Evolutionary conservation across 2,329 filamentous ascomycete species (phyloP).

Genomic region (Pseudocercospora crystallina): DNA sequence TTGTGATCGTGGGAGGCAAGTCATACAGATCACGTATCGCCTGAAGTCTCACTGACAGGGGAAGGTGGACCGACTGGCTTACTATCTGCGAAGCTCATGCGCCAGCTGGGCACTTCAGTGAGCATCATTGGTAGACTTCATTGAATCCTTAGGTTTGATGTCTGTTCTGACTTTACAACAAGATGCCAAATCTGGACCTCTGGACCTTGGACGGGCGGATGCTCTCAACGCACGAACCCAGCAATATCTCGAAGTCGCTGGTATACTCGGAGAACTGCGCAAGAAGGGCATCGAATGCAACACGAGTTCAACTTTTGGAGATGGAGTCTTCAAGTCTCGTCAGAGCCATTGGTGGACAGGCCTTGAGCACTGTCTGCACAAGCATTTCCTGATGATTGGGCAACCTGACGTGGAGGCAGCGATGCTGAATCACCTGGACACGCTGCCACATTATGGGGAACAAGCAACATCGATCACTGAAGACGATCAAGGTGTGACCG

Average conservation of each 20-base stretch:
- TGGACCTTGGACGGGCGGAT: conserved; percentile 10
- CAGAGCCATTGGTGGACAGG: conserved; percentile 10
- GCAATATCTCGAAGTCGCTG: conserved; percentile 10
- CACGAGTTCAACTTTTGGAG: conserved; percentile 11
- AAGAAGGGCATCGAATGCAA: conserved; percentile 12
- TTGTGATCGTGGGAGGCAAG: conserved; percentile 10
- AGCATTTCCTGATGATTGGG: conserved; percentile 13
- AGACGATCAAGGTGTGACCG: conserved; percentile 3
- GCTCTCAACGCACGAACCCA: conserved; percentile 13
- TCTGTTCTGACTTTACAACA: not conserved
- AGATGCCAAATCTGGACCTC: conserved; percentile 9
- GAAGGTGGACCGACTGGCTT: conserved; percentile 10
- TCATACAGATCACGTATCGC: not conserved
- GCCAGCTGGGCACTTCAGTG: conserved; percentile 4
- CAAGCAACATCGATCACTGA: conserved; percentile 6
- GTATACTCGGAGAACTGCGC: conserved; percentile 8
- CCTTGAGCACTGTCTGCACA: conserved; percentile 13
- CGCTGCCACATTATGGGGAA: conserved; percentile 7
- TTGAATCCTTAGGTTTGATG: not conserved
- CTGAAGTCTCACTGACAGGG: not conserved
- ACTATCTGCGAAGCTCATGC: conserved; percentile 5
- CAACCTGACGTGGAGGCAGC: conserved; percentile 11
- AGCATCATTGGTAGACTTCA: conserved; percentile 2
- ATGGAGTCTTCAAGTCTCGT: conserved; percentile 8
- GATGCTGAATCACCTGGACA: conserved; percentile 3